Percentiles rank a stretch among this genome's conserved stretches.
Conservation (phyloP, 352 stramenopile species). For the Globisporangium orthogonon region DNA sequence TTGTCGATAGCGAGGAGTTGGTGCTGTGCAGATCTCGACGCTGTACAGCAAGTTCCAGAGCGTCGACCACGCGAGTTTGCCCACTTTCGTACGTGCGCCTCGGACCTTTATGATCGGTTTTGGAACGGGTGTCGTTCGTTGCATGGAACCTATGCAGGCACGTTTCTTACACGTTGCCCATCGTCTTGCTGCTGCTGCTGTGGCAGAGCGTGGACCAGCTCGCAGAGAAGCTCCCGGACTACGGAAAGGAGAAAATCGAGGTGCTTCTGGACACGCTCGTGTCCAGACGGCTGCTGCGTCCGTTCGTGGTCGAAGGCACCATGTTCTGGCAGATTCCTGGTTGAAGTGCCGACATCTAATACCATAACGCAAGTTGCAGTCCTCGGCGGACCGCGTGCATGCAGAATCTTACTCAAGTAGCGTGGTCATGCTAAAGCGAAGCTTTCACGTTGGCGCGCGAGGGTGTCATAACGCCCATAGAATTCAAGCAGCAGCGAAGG, state of each 20-base stretch:
- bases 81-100: constrained; percentile 46
- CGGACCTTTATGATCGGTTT: neutral
- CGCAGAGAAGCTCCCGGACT: constrained; percentile 56
- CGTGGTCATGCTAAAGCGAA: too few relatives aligned
- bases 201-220: constrained; percentile 64
- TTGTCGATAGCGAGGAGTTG: constrained; percentile 43
- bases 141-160: too few relatives aligned
- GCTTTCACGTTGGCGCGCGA: too few relatives aligned
- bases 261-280: constrained; percentile 75
- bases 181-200: neutral
- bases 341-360: constrained; percentile 7
- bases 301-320: constrained; percentile 78
- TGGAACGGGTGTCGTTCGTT: too few relatives aligned
- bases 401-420: too few relatives aligned
- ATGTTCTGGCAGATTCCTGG: constrained; percentile 79
- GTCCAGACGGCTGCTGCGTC: constrained; percentile 61
- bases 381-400: too few relatives aligned
- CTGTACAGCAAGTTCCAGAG: constrained; percentile 84
- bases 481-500: too few relatives aligned
- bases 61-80: constrained; percentile 27
- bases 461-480: too few relatives aligned
- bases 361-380: neutral
- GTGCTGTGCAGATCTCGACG: constrained; percentile 77
- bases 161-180: constrained; percentile 1
- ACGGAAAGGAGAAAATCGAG: constrained; percentile 66